These are phyloP conservation scores for Fusarium sp. DNA, from an alignment of 2,329 filamentous ascomycete genomes.

Conservation along the genomic window DNA sequence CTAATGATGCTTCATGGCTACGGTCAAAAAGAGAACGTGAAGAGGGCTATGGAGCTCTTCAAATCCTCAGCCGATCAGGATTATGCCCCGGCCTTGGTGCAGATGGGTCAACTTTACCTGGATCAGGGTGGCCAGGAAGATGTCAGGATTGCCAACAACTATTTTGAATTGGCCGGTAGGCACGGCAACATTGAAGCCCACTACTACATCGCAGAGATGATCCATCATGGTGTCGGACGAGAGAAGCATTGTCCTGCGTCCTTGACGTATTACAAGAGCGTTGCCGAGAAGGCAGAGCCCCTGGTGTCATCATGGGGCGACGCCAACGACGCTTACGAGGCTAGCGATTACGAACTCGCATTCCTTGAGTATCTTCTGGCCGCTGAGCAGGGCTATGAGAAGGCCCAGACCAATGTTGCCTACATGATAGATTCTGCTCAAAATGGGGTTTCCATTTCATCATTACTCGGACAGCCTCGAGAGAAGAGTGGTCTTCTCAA, in stretches of 20 bases:
- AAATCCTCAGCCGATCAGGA: constrained; percentile 84
- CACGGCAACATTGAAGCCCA: constrained; percentile 89
- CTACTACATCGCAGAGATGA: constrained; percentile 92
- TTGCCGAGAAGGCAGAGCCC: constrained; percentile 77
- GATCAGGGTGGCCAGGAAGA: constrained; percentile 80
- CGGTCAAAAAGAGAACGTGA: constrained; percentile 74
- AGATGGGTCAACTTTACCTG: constrained; percentile 84
- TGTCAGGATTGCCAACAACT: constrained; percentile 79
- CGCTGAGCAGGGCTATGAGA: constrained; percentile 92
- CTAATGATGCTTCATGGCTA: constrained; percentile 85
- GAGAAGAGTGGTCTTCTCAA: constrained; percentile 55
- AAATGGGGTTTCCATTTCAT: constrained; percentile 54
- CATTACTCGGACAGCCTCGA: constrained; percentile 59
- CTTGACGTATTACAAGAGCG: constrained; percentile 83
- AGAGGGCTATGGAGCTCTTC: constrained; percentile 79
- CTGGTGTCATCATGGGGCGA: constrained; percentile 83
- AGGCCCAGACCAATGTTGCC: constrained; percentile 88
- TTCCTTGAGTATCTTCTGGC: constrained; percentile 86
- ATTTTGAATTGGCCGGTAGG: constrained; percentile 86
- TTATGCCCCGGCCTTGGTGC: constrained; percentile 81
- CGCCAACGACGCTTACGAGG: constrained; percentile 83
- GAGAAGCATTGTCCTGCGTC: constrained; percentile 83
- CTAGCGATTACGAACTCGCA: constrained; percentile 81
- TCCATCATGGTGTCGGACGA: constrained; percentile 80
- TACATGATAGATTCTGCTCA: constrained; percentile 82